Base-by-base conservation (phyloP, 2,329 filamentous ascomycete species). In the Microthyrium microscopicum region DNA sequence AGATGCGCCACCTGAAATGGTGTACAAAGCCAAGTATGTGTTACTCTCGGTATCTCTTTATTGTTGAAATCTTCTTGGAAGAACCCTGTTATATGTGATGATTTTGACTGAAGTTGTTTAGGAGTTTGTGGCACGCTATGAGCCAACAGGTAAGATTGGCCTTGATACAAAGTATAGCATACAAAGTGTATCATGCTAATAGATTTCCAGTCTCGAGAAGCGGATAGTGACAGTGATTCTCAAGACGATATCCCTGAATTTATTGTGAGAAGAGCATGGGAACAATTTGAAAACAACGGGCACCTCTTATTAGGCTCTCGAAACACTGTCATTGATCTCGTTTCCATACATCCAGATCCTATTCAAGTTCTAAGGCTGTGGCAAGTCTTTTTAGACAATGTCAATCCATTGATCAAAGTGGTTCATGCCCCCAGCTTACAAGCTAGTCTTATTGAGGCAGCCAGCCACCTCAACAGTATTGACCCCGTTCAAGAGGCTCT, bases 281-380 rank as follows among this genome's bases (percentile, higher is more conserved):
- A 63, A 34, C 48, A 60, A 25, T 39, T 57, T 21, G 4, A 54
- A 47, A 50, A 52, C 28, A 57, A 60, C 24, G 58, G 68, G 33
- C 51, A 63, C 24, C 56, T 73, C 19, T 47, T 77, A 0, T 66
- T 76, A 42, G 66, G 66, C 20, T 53, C 58, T 2, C 53, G 46
- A 4, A 50, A 52, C 13, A 43, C 49, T 16, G 38, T 41, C 2
- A 42, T 64, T n/a, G 54, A 66, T 39, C 46, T 73, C 1, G 55
- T 58, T 4, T 0, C 54, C 2, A 42, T 72, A 0, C 73, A 77
- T 42, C 79, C 80, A 0, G 59, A 70, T 4, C 66, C 73, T 0
- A 63, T 70, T 9, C 70, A 80, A 21, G 68, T 79, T 18, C 73
- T 80, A 44, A 64, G 66, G 32, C 61, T 87, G 4, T 38, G 31